Evolutionary conservation across 2,329 filamentous ascomycete species (phyloP).

Genomic region (Penicillium oxalicum): DNA sequence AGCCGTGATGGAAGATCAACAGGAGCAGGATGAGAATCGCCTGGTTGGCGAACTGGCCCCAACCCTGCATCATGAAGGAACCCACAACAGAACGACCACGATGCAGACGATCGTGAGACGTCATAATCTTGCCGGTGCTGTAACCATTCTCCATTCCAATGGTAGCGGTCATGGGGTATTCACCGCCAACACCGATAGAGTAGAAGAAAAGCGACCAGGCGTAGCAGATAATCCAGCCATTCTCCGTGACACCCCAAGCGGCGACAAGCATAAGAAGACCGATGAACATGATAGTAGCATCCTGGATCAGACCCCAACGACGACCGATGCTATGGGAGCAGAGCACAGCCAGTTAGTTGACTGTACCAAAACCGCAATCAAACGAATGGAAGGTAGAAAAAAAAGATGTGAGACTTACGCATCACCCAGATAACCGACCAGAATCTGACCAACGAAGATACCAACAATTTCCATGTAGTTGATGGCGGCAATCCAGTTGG

Average conservation of each 20-base stretch:
- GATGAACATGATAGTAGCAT: conserved; percentile 87
- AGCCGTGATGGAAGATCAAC: conserved; percentile 77
- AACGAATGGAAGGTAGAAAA: neutral
- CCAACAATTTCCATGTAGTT: conserved; percentile 89
- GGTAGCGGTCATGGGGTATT: conserved; percentile 95
- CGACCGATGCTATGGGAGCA: conserved; percentile 64
- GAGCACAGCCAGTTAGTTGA: neutral
- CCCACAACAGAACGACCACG: conserved; percentile 91
- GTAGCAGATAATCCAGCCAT: conserved; percentile 97
- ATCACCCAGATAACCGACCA: conserved; percentile 76
- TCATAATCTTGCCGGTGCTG: conserved; percentile 75
- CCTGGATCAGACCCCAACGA: conserved; percentile 91
- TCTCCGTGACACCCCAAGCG: conserved; percentile 76
- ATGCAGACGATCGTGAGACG: conserved; percentile 85
- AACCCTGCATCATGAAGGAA: conserved; percentile 97
- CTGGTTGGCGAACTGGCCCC: conserved; percentile 94
- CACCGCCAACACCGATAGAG: conserved; percentile 61
- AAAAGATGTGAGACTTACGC: conserved; percentile 40
- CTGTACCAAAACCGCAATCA: neutral
- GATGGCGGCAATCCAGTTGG: conserved; percentile 74
- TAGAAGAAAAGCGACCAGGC: conserved; percentile 92
- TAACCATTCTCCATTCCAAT: conserved; percentile 88
- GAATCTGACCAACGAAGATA: conserved; percentile 87
- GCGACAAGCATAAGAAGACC: conserved; percentile 87
- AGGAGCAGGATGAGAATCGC: conserved; percentile 78